These are phyloP conservation scores for Ilex aquifolium DNA, from an alignment of 257 asterid species.

Conservation along the genomic window DNA sequence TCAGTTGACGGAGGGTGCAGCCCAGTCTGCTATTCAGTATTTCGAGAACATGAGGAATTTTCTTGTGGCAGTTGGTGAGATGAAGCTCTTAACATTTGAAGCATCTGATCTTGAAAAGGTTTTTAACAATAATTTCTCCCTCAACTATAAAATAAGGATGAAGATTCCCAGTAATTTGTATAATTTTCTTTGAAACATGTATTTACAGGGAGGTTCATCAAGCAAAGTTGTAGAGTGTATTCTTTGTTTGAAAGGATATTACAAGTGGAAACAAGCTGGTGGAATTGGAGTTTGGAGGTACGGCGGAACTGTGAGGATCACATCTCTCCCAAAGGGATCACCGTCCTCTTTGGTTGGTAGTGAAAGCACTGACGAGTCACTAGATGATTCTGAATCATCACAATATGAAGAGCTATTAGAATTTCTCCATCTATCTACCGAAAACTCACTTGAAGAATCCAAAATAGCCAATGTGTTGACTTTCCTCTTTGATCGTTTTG, in stretches of 20 bases:
- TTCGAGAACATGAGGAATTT: constrained; percentile 92
- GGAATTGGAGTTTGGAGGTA: constrained; percentile 90
- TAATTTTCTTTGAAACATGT: not conserved
- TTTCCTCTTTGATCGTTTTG: constrained; percentile 62
- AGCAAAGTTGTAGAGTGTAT: constrained; percentile 90
- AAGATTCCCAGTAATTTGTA: too few relatives aligned
- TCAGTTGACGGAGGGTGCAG: constrained; percentile 81
- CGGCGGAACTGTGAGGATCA: constrained; percentile 81
- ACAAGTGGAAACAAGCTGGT: constrained; percentile 85
- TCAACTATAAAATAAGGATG: too few relatives aligned
- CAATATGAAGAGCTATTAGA: constrained; percentile 68
- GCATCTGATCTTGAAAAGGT: constrained; percentile 95
- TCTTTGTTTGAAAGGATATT: constrained; percentile 81
- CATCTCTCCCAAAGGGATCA: constrained; percentile 57
- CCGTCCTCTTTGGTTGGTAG: constrained; percentile 54
- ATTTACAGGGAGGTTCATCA: constrained; percentile 79
- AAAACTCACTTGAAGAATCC: constrained; percentile 51
- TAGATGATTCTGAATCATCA: constrained; percentile 77
- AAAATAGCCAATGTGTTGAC: constrained; percentile 56
- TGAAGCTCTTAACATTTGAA: constrained; percentile 84
- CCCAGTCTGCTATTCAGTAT: constrained; percentile 93
- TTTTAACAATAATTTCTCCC: not conserved
- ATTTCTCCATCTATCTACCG: constrained; percentile 53
- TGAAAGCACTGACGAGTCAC: constrained; percentile 63
- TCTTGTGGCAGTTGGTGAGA: constrained; percentile 68